phyloP scores from a whole-genome alignment of 805 yeast genomes.

The Candida quercuum region DNA sequence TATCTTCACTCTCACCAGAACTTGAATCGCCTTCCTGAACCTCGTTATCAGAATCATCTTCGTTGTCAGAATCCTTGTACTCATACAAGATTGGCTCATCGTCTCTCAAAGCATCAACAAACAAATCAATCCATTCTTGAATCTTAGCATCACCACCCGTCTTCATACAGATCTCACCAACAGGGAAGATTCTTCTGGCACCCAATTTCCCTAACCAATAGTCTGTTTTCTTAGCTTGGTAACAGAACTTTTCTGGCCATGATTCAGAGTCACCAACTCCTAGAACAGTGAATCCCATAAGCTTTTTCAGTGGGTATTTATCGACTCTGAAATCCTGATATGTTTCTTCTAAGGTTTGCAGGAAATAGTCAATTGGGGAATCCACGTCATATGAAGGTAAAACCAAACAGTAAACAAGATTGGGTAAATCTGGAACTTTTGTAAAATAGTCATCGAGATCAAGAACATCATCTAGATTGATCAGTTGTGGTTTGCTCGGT shows the following conservation, averaged over 20 bases:
- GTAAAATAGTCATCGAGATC: constrained; percentile 82
- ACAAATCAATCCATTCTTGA: constrained; percentile 59
- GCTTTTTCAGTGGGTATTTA: constrained; percentile 62
- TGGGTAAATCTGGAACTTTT: constrained; percentile 45
- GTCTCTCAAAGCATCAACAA: constrained; percentile 60
- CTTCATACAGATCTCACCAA: constrained; percentile 81
- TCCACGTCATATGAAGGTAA: constrained; percentile 91
- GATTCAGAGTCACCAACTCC: constrained; percentile 87
- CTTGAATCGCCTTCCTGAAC: constrained; percentile 21
- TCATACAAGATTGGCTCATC: constrained; percentile 64
- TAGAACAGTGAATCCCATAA: constrained; percentile 78
- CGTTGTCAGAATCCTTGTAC: constrained; percentile 52
- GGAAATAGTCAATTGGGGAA: constrained; percentile 83
- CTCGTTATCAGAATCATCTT: constrained; percentile 34
- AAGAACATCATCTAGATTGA: constrained; percentile 75
- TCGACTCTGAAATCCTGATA: constrained; percentile 82
- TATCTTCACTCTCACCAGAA: constrained; percentile 30
- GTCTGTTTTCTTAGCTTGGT: constrained; percentile 76
- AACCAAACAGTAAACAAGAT: constrained; percentile 62
- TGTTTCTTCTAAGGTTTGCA: constrained; percentile 76
- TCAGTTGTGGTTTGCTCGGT: constrained; percentile 40
- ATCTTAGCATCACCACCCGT: constrained; percentile 54
- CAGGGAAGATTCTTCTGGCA: constrained; percentile 77
- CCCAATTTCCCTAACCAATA: constrained; percentile 75
- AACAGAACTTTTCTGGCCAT: constrained; percentile 82